Conservation (phyloP, 164 flowering plant species). For the Sextonia rubra region DNA sequence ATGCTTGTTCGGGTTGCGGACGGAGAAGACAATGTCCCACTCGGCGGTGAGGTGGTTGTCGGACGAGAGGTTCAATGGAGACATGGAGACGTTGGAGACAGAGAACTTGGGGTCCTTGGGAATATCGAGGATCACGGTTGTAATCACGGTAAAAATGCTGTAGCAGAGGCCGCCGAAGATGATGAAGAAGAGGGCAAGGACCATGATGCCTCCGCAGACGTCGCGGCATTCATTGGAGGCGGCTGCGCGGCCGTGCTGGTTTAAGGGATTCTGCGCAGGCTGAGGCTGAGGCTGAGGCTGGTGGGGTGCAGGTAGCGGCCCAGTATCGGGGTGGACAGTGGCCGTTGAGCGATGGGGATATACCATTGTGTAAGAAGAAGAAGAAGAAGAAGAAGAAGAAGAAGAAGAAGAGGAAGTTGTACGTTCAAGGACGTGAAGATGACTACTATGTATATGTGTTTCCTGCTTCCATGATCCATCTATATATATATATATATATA, state of each 20-base stretch:
- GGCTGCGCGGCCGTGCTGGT: neutral
- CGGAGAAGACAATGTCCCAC: constrained; percentile 33
- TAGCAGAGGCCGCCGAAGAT: constrained; percentile 22
- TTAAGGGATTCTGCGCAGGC: too few species aligned
- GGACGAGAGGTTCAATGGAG: constrained; percentile 31
- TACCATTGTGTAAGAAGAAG: too few species aligned
- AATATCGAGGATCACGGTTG: too few species aligned
- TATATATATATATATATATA: too few species aligned
- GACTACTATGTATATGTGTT: too few species aligned
- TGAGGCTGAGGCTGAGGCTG: constrained; percentile 12
- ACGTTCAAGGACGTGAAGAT: too few species aligned
- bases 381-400: too few species aligned
- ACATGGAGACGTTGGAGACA: constrained; percentile 56
- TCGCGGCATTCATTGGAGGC: constrained; percentile 21
- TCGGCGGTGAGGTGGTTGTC: constrained; percentile 26
- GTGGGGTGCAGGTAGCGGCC: constrained; percentile 4
- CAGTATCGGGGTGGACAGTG: constrained; percentile 3
- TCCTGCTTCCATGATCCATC: too few species aligned
- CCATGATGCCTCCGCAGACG: constrained; percentile 5
- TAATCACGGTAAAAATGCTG: too few species aligned
- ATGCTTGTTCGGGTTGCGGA: constrained; percentile 63
- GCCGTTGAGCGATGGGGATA: constrained; percentile 5
- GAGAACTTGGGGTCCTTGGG: too few species aligned
- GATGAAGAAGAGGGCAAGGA: constrained; percentile 14
- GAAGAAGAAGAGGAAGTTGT: too few species aligned